Percentiles rank a stretch among this genome's conserved stretches.
These are phyloP conservation scores for Taphrina sp. DNA, from an alignment of 1,139 yeast species.

Conservation along the genomic window DNA sequence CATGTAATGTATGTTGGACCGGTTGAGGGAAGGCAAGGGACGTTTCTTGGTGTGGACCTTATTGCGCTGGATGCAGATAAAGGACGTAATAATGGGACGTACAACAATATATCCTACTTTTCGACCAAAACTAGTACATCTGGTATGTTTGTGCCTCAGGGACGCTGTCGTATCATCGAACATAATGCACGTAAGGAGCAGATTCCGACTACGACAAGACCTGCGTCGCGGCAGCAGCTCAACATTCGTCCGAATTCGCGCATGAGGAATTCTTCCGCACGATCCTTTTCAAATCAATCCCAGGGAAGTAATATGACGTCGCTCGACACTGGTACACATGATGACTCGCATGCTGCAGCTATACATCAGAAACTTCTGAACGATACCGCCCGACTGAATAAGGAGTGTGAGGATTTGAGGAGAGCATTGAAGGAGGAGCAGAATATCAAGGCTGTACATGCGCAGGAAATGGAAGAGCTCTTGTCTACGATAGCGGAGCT, in stretches of 20 bases:
- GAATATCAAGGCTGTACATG: slow-evolving; percentile 16
- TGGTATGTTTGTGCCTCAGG: slow-evolving; percentile 40
- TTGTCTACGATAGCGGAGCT: slow-evolving; percentile 17
- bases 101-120: slow-evolving; percentile 61
- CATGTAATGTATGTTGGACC: slow-evolving; percentile 69
- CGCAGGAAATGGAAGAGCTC: slow-evolving; percentile 29
- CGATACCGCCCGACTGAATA: slow-evolving; percentile 19
- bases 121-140: slow-evolving; percentile 46
- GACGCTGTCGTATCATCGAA: slow-evolving; percentile 25
- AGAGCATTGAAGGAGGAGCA: not conserved
- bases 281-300: slow-evolving; percentile 6
- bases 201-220: not conserved
- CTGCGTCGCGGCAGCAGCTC: slow-evolving; percentile 12
- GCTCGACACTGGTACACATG: no score
- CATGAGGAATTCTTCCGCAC: slow-evolving; percentile 3
- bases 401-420: slow-evolving; percentile 10
- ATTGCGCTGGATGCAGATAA: slow-evolving; percentile 58
- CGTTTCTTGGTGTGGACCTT: slow-evolving; percentile 87
- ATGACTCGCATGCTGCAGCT: not conserved
- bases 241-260: slow-evolving; percentile 11
- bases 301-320: not conserved
- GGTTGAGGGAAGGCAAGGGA: slow-evolving; percentile 70
- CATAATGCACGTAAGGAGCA: not conserved
- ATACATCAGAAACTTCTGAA: slow-evolving; percentile 20
- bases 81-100: slow-evolving; percentile 79